Conservation (phyloP, 2,329 filamentous ascomycete genomes). For the Septoria linicola region DNA sequence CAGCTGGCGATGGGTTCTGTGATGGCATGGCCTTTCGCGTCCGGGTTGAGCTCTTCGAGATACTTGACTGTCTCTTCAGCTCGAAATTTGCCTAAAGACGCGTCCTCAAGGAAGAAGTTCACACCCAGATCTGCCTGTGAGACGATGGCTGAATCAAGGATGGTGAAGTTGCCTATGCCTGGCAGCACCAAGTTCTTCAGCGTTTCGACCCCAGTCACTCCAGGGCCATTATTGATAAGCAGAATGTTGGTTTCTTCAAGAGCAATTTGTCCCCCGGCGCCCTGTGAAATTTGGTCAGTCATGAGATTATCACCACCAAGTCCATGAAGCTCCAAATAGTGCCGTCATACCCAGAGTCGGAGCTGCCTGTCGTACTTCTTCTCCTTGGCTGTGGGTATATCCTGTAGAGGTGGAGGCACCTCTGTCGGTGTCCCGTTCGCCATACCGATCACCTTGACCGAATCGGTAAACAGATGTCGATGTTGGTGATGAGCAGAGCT, state of each 20-base stretch:
- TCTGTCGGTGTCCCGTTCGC: slow-evolving; percentile 27
- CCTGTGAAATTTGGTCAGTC: slow-evolving; percentile 40
- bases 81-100: slow-evolving; percentile 71
- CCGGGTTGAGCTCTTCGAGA: slow-evolving; percentile 85
- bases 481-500: neutral
- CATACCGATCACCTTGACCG: slow-evolving; percentile 7
- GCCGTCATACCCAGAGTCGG: slow-evolving; percentile 67
- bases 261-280: slow-evolving; percentile 83
- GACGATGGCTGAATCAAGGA: slow-evolving; percentile 78
- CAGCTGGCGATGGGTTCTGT: slow-evolving; percentile 52
- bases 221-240: slow-evolving; percentile 81
- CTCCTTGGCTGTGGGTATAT: slow-evolving; percentile 56
- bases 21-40: slow-evolving; percentile 75
- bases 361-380: slow-evolving; percentile 91
- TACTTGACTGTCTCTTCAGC: slow-evolving; percentile 75
- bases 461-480: slow-evolving; percentile 1
- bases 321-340: neutral
- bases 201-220: slow-evolving; percentile 83
- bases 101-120: slow-evolving; percentile 92
- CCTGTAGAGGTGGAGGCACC: slow-evolving; percentile 49
- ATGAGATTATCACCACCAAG: neutral
- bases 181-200: slow-evolving; percentile 97
- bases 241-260: slow-evolving; percentile 90
- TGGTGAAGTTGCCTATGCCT: slow-evolving; percentile 86
- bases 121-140: slow-evolving; percentile 81